Evolutionary conservation across 2,329 filamentous ascomycete species (phyloP), one percentile per base, ranked within the genome.

Genomic region (Cytospora paraplurivora): DNA sequence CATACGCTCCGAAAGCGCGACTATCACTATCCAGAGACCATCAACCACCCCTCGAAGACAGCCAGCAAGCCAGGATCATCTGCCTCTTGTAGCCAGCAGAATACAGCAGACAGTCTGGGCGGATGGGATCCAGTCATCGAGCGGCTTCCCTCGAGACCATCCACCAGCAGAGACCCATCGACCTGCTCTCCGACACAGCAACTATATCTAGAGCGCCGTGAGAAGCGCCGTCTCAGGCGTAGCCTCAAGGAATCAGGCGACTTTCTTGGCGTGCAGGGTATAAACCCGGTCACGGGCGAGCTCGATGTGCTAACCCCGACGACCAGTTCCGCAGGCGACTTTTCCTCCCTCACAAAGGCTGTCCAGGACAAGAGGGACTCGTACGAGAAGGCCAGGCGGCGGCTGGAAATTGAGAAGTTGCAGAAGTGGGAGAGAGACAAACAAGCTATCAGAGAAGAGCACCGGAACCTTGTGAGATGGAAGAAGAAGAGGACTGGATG

Each of bases 211-310:
- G 71, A 71, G 2, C 78, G 74, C 59, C 70, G 74, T 59, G 70
- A 76, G n/a, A 67, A 68, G 10, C 76, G 76, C n/a, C 74, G 71
- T 17, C 73, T 77, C 41, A 78, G 83, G 7, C 76, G 77, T 52
- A 78, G 71, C 49, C 75, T 86, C 60, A 83, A 81, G 65, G 78
- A 81, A 60, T 85, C 81, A 60, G 83, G 83, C 5, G 85, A 88
- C 70, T 87, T 80, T 69, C 77, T 87, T 0, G 84, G 84, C 1
- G 81, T 86, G 1, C 83, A 85, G 63, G 85, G 85, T 4, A 76
- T 83, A 59, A 86, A 87, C 68, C 85, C 85, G 0, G 74, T 78
- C 50, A 86, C 85, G 0, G 83, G 85, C 6, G 75, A 80, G 66
- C 78, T 81, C 56, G 80, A 85, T 63, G 72, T 81, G 15, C 73